phyloP scores from a whole-genome alignment of 345 rosid genomes.

The Dovyalis caffra region DNA sequence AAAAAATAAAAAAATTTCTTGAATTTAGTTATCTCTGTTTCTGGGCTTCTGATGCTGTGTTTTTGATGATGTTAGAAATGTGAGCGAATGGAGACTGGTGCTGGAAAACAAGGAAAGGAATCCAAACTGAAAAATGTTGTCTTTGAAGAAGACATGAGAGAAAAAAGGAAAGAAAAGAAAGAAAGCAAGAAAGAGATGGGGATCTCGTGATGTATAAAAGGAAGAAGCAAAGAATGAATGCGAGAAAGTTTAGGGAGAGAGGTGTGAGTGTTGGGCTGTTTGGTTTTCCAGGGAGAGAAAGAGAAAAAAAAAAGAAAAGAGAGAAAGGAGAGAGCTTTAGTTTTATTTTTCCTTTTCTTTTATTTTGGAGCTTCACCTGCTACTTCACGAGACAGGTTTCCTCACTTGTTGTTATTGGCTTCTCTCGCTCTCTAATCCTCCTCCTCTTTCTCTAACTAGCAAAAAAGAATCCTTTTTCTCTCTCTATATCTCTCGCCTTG shows the following conservation, averaged over 20 bases:
- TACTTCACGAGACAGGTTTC: slow-evolving; percentile 43
- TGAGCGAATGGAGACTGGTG: slow-evolving; percentile 13
- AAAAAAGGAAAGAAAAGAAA: slow-evolving; percentile 19
- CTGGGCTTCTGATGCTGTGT: neutral
- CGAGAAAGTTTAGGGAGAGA: slow-evolving; percentile 13
- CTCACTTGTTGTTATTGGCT: neutral
- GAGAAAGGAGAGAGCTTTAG: slow-evolving; percentile 17
- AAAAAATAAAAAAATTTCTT: neutral
- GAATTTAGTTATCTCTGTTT: neutral
- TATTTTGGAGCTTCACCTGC: slow-evolving; percentile 22
- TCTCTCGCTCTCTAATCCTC: neutral
- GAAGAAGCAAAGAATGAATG: slow-evolving; percentile 69
- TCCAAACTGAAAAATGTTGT: slow-evolving; percentile 2
- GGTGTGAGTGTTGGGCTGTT: no score
- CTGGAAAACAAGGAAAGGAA: neutral
- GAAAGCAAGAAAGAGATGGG: slow-evolving; percentile 38
- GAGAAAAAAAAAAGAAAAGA: neutral
- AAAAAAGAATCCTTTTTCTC: neutral
- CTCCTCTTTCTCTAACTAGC: neutral
- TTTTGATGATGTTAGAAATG: slow-evolving; percentile 32
- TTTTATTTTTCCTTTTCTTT: neutral
- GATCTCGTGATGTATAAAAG: slow-evolving; percentile 72
- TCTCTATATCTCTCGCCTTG: neutral
- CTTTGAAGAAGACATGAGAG: slow-evolving; percentile 35
- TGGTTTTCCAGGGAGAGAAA: neutral